These are phyloP conservation scores for Lyophyllum shimeji DNA, from an alignment of 768 basidiomycete species.

Conservation along the genomic window DNA sequence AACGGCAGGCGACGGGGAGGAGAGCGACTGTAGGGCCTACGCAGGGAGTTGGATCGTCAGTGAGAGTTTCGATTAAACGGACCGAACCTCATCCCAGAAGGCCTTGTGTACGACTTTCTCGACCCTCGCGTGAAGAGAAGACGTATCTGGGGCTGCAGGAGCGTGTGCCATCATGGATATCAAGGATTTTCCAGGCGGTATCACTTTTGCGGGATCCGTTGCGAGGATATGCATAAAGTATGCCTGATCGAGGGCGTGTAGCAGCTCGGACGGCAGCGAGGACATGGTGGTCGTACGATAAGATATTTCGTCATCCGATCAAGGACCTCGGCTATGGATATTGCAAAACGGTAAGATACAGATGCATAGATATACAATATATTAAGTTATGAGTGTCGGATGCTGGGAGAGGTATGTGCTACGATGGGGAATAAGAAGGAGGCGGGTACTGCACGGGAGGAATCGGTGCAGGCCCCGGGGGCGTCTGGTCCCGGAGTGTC, in stretches of 20 bases:
- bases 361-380: background rate
- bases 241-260: conserved; percentile 54
- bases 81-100: conserved; percentile 73
- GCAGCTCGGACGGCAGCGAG: conserved; percentile 53
- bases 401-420: background rate
- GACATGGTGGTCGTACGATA: conserved; percentile 13
- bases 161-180: conserved; percentile 53
- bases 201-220: conserved; percentile 53
- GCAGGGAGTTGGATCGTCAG: background rate
- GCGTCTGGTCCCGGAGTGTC: background rate
- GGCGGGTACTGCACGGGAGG: conserved; percentile 13
- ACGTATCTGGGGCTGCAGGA: background rate
- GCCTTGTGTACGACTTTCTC: conserved; percentile 59
- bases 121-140: conserved; percentile 38
- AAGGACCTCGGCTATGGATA: background rate
- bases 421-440: conserved; percentile 15
- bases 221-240: conserved; percentile 71
- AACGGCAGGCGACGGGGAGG: conserved; percentile 53
- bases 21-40: conserved; percentile 57
- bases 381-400: background rate
- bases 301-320: background rate
- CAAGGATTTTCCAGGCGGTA: conserved; percentile 75
- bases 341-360: background rate
- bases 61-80: background rate
- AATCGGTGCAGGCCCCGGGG: background rate